Base-by-base conservation (phyloP, 140 eudicot genomes). In the Oenanthe javanica region DNA sequence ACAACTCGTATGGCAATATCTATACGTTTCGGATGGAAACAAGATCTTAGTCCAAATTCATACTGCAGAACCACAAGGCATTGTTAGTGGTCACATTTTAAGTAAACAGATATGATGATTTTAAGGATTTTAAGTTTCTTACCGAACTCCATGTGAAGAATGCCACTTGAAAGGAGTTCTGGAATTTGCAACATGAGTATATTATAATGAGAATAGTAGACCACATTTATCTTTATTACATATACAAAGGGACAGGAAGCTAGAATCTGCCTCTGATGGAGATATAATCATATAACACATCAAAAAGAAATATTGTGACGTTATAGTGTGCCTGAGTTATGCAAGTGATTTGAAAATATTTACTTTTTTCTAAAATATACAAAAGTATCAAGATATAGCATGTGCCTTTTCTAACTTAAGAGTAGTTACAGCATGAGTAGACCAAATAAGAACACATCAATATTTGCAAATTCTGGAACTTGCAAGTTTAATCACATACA, bases 111-210 rank as follows among this genome's bases (percentile, higher is more conserved):
- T n/a, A n/a, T 36, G 3, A 57, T 77, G 48, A 78, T 61, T n/a
- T 40, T 36, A 7, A 52, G 42, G 23, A 51, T 55, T 54, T 82
- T 79, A 73, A 87, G 45, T 75, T 55, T 66, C 89, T 84, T 81
- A 89, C 93, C 90, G 89, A 86, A 76, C 86, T 86, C 93, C 89
- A 89, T 23, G 84, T 15, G 75, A 89, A 86, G 83, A 87, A 87
- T 74, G 93, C 90, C 76, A 89, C 61, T 74, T 89, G 90, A 85
- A 89, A 89, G 77, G 93, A 87, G 79, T 85, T 87, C 93, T 86
- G 87, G 72, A 83, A 47, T 48, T 23, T 45, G 40, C 72, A 25
- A 48, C 76, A 74, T 63, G 9, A 16, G 36, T 5, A 40, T 7
- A 48, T 61, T 13, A 11, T 19, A 43, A 52, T 42, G 6, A 55